phyloP scores from a whole-genome alignment of 768 basidiomycete species.

The Gloeophyllum trabeum region DNA sequence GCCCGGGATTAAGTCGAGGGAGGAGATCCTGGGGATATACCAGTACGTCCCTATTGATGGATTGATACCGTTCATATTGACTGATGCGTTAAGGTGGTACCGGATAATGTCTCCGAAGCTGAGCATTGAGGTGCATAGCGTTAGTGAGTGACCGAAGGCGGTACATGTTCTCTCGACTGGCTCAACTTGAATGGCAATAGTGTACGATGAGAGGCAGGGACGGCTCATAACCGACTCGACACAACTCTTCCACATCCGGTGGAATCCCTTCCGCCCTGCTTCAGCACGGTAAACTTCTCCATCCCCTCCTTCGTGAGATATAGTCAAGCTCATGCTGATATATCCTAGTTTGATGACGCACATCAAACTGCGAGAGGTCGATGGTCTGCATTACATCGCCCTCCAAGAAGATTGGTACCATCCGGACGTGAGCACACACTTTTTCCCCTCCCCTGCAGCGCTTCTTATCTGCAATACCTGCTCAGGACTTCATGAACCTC shows the following conservation, averaged over 20 bases:
- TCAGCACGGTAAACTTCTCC: conserved; percentile 30
- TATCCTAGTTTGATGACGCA: conserved; percentile 32
- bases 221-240: conserved; percentile 38
- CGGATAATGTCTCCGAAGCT: conserved; percentile 47
- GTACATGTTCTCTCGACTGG: too few species aligned
- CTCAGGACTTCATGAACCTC: conserved; percentile 33
- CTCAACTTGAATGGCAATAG: conserved; percentile 16
- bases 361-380: conserved; percentile 35
- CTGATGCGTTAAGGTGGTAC: too few species aligned
- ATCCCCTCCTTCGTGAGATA: background rate
- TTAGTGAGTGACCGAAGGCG: conserved; percentile 25
- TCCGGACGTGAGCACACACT: conserved; percentile 26
- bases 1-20: conserved; percentile 37
- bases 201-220: conserved; percentile 31
- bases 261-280: conserved; percentile 30
- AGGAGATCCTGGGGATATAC: conserved; percentile 43
- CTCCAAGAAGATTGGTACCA: conserved; percentile 52
- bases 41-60: too few species aligned
- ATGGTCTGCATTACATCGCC: conserved; percentile 30
- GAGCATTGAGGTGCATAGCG: conserved; percentile 25
- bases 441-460: background rate
- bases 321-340: background rate
- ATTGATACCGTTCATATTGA: too few species aligned
- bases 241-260: conserved; percentile 43
- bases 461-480: conserved; percentile 3